Percentiles rank a stretch among this genome's conserved stretches.
Evolutionary conservation across 2,329 filamentous ascomycete genomes (phyloP).

Genomic region (Trichoderma aggressivum): DNA sequence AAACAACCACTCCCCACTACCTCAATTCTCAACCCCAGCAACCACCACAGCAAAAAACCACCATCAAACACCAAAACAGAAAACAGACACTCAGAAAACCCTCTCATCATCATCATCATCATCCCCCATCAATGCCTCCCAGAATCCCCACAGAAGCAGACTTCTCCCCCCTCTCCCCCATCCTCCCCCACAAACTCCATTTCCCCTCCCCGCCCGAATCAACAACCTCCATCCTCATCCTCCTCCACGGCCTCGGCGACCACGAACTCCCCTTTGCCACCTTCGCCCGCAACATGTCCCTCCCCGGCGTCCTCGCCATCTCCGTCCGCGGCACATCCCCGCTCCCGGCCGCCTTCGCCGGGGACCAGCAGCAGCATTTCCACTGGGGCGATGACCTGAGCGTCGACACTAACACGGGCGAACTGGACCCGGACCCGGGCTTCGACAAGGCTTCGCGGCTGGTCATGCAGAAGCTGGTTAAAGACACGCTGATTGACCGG

Average conservation of each 20-base stretch:
- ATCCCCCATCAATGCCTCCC: conserved; percentile 37
- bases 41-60: not conserved
- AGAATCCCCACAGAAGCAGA: conserved; percentile 50
- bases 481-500: conserved; percentile 47
- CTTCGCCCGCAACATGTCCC: conserved; percentile 64
- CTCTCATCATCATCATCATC: not conserved
- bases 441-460: conserved; percentile 48
- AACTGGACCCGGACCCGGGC: conserved; percentile 60
- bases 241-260: conserved; percentile 84
- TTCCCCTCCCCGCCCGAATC: conserved; percentile 55
- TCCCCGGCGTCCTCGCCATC: conserved; percentile 75
- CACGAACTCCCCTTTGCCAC: conserved; percentile 63
- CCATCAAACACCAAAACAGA: not conserved
- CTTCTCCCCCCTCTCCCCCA: conserved; percentile 43
- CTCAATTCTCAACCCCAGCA: not conserved
- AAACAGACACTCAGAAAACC: no score
- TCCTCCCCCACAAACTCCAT: conserved; percentile 44
- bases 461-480: conserved; percentile 51
- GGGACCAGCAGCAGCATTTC: conserved; percentile 35
- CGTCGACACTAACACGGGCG: conserved; percentile 48
- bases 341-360: conserved; percentile 63
- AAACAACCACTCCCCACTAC: not conserved
- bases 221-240: conserved; percentile 71
- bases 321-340: conserved; percentile 68
- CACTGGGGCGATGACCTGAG: conserved; percentile 68